Conservation (phyloP, 805 yeast genomes). For the Jamesozyma jinghongensis region DNA sequence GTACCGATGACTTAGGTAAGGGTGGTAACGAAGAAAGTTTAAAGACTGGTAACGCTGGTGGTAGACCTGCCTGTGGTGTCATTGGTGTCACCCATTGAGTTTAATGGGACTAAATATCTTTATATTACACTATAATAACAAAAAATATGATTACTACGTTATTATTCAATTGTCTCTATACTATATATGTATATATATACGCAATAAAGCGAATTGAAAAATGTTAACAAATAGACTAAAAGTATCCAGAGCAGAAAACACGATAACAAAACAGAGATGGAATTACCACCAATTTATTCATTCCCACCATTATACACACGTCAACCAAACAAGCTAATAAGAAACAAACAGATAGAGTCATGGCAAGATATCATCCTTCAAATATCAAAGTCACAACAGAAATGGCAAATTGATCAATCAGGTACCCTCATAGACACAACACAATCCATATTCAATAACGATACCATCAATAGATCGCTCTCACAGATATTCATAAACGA, state of each 20-base stretch:
- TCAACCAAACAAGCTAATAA: constrained; percentile 76
- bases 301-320: constrained; percentile 91
- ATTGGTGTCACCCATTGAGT: constrained; percentile 46
- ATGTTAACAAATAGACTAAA: too few species aligned
- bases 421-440: constrained; percentile 13
- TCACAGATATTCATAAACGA: constrained; percentile 46
- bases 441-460: constrained; percentile 40
- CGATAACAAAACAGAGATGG: neutral
- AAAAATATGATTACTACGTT: too few species aligned
- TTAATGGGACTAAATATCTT: too few species aligned
- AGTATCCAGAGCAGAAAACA: too few species aligned
- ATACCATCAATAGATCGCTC: constrained; percentile 42
- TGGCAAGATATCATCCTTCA: constrained; percentile 63
- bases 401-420: constrained; percentile 42
- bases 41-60: constrained; percentile 97
- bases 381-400: constrained; percentile 47
- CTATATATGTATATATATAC: too few species aligned
- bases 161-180: too few species aligned
- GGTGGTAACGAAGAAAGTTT: constrained; percentile 87
- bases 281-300: constrained; percentile 45
- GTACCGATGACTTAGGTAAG: constrained; percentile 88
- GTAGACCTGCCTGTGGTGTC: constrained; percentile 98
- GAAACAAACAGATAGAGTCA: constrained; percentile 64
- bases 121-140: constrained; percentile 6
- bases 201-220: too few species aligned